These are phyloP conservation scores for Coleophoma crateriformis DNA, from an alignment of 2,329 filamentous ascomycete species.

Conservation along the genomic window DNA sequence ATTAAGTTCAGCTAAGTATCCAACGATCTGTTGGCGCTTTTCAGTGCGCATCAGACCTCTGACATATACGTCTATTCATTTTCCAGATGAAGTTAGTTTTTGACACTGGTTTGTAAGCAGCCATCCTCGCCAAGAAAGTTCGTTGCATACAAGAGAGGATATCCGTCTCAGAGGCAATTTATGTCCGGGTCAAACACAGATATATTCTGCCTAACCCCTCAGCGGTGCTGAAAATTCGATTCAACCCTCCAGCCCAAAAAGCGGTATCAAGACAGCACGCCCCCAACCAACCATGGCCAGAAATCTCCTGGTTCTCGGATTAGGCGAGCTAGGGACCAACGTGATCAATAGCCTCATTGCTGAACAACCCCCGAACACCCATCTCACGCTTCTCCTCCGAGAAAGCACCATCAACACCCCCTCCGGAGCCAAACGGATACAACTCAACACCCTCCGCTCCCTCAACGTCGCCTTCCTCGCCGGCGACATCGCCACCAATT, in stretches of 20 bases:
- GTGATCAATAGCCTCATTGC: conserved; percentile 47
- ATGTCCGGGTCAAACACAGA: no score
- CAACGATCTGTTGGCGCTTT: no score
- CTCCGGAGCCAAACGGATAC: conserved; percentile 35
- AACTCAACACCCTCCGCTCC: conserved; percentile 31
- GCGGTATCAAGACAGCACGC: background rate
- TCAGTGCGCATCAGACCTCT: no score
- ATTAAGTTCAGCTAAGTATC: no score
- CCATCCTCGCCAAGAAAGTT: background rate
- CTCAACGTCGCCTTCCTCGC: conserved; percentile 14
- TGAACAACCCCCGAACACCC: conserved; percentile 29
- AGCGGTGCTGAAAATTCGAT: no score
- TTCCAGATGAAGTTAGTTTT: no score
- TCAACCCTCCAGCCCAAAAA: no score
- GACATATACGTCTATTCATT: no score
- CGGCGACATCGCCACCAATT: conserved; percentile 28
- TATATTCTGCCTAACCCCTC: no score
- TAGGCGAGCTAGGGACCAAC: conserved; percentile 58
- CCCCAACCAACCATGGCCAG: background rate
- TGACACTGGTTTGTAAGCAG: background rate
- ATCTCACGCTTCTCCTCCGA: conserved; percentile 50
- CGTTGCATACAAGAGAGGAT: background rate
- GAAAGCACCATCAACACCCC: conserved; percentile 36
- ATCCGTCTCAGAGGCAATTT: background rate
- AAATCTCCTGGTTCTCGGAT: conserved; percentile 55